A percentile compares a stretch with the other conserved stretches of the same genome.
Conservation (phyloP, 2,329 filamentous ascomycete species). For the Claviceps sp. region DNA sequence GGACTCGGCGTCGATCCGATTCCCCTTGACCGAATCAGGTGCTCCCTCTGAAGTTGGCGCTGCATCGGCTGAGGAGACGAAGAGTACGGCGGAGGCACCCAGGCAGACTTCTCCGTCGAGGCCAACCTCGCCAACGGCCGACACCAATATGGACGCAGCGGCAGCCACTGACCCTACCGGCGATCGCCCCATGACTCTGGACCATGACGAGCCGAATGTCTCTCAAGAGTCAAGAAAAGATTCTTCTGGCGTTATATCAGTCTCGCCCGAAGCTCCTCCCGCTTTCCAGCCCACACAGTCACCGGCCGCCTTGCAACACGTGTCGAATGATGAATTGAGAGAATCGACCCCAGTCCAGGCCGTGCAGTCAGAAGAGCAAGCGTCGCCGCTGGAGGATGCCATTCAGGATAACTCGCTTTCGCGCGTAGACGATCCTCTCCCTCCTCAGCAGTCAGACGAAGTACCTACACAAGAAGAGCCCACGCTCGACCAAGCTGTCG, state of each 20-base stretch:
- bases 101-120: conserved; percentile 5
- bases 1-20: conserved; percentile 22
- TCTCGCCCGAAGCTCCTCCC: neutral
- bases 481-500: neutral
- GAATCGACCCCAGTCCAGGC: neutral
- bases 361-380: neutral
- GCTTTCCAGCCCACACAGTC: neutral
- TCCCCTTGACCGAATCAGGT: conserved; percentile 16
- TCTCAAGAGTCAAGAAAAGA: neutral
- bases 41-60: conserved; percentile 16
- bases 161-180: neutral
- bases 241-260: neutral
- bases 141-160: neutral
- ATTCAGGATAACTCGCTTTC: neutral
- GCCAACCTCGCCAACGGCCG: conserved; percentile 9
- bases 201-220: neutral
- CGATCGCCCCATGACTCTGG: neutral
- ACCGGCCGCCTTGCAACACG: neutral
- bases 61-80: conserved; percentile 11
- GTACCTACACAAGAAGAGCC: neutral
- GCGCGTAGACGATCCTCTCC: neutral
- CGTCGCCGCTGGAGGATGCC: neutral
- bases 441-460: neutral
- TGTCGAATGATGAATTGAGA: neutral
- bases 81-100: conserved; percentile 4